Base-by-base conservation (phyloP, 805 yeast species). In the Candida manassasensis region DNA sequence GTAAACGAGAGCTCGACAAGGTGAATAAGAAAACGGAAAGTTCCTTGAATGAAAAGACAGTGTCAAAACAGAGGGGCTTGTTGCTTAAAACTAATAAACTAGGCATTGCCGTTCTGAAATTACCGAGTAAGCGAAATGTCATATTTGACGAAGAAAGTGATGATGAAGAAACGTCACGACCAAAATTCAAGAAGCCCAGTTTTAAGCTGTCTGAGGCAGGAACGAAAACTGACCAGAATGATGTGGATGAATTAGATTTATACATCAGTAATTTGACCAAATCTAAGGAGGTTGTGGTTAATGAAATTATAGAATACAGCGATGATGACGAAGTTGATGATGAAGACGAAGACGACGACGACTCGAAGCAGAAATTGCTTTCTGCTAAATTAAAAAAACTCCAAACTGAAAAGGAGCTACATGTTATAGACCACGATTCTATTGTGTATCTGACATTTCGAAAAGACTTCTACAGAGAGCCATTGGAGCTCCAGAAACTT, bases 381-480 rank as follows among this genome's bases (percentile, higher is more conserved):
- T 50, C 63, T 14, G 52, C 67, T 2, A 61, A 68, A 33, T 48
- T 69, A 30, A 59, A 62, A 19, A 59, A 68, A 15, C 56, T 68
- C 22, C 72, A 63, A 34, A 67, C 65, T 46, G 64, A 71, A 45
- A 74, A 81, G 45, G 69, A 67, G 21, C 59, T 81, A 26, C 64
- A 76, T 12, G 46, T 56, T 6, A 64, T 78, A 29, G 72, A 73
- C 40, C 73, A 74, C 43, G 50, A 67, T 27, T 49, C 53, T 32
- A 56, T 71, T 9, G 57, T 61, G 2, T 69, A 81, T 41, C 71
- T 63, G 19, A 72, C 78, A 0, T 79, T 87, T 45, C 53, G 73
- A 12, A 84, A 79, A 52, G 44, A 58, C 7, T 82, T 88, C 47
- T 86, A 84, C 50, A 55, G 59, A 1, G 86, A 79, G 43, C 75